A percentile compares a stretch with the other conserved stretches of the same genome.
Evolutionary conservation across 805 yeast species (phyloP).

Genomic region (Candida dajiaensis): DNA sequence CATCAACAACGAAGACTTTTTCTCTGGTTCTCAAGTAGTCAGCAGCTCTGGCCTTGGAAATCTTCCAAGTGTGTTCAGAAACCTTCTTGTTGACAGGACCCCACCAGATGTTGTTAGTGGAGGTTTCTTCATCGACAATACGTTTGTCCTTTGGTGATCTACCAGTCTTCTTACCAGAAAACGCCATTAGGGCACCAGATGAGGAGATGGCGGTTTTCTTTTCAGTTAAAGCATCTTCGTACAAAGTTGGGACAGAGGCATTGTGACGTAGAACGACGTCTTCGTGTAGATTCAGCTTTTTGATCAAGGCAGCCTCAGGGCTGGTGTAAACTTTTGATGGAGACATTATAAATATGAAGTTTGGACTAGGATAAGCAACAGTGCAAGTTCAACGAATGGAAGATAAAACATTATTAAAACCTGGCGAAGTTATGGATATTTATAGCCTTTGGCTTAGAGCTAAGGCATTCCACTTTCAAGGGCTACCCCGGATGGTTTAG

Average conservation of each 20-base stretch:
- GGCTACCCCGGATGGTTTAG: constrained; percentile 7
- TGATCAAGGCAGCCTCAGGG: constrained; percentile 17
- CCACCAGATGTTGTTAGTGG: constrained; percentile 92
- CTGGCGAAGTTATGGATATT: constrained; percentile 3
- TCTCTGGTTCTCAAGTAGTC: constrained; percentile 95
- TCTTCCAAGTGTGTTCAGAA: constrained; percentile 89
- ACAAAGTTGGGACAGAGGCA: constrained; percentile 86
- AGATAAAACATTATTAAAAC: not conserved
- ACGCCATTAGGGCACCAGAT: constrained; percentile 93
- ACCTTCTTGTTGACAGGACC: constrained; percentile 97
- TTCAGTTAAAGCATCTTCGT: constrained; percentile 91
- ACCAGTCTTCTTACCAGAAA: constrained; percentile 93
- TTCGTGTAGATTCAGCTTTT: constrained; percentile 42
- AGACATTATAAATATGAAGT: constrained; percentile 16
- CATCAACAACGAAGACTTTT: constrained; percentile 91
- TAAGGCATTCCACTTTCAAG: not conserved
- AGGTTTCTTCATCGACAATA: constrained; percentile 90
- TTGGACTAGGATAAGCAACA: not conserved
- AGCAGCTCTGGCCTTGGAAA: constrained; percentile 92
- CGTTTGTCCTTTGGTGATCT: constrained; percentile 98
- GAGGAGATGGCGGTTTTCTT: constrained; percentile 87
- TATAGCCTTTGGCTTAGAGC: constrained; percentile 2
- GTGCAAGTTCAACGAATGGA: constrained; percentile 1
- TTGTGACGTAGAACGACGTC: constrained; percentile 78
- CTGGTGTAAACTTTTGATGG: constrained; percentile 20